Percentiles rank a stretch among this genome's conserved stretches.
Evolutionary conservation across 164 flowering plant genomes (phyloP).

Genomic region (Pachysandra terminalis): DNA sequence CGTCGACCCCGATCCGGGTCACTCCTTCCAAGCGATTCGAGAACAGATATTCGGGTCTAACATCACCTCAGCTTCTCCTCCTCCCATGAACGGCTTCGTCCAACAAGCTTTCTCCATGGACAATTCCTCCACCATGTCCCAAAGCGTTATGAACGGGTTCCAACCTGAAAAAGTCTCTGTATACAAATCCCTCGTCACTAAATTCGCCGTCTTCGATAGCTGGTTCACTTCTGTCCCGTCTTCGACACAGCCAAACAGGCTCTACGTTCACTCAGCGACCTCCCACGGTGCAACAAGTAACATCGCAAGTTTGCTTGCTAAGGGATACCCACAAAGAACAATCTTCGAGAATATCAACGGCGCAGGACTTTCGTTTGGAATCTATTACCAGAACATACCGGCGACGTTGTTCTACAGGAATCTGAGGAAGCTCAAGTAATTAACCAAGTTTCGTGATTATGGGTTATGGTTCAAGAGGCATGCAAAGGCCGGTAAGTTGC

Average conservation of each 20-base stretch:
- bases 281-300: slow-evolving; percentile 73
- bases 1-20: slow-evolving; percentile 68
- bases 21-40: slow-evolving; percentile 32
- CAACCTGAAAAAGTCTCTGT: slow-evolving; percentile 51
- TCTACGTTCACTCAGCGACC: slow-evolving; percentile 75
- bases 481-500: slow-evolving; percentile 61
- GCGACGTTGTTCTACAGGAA: slow-evolving; percentile 70
- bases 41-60: slow-evolving; percentile 69
- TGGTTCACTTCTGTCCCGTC: slow-evolving; percentile 62
- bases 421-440: slow-evolving; percentile 63
- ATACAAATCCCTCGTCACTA: slow-evolving; percentile 46
- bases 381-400: slow-evolving; percentile 74
- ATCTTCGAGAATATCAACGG: slow-evolving; percentile 69
- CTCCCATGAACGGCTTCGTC: slow-evolving; percentile 76
- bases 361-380: slow-evolving; percentile 59
- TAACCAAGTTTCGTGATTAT: slow-evolving; percentile 46
- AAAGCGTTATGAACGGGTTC: slow-evolving; percentile 69
- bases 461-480: slow-evolving; percentile 42
- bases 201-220: slow-evolving; percentile 40
- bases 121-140: slow-evolving; percentile 33
- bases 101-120: slow-evolving; percentile 55
- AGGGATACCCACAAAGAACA: slow-evolving; percentile 68
- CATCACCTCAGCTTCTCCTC: slow-evolving; percentile 32
- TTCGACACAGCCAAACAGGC: slow-evolving; percentile 79
- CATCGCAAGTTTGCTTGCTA: slow-evolving; percentile 29